These are phyloP conservation scores for Vigna reflexopilosa DNA, from an alignment of 306 rosid species.

Conservation along the genomic window DNA sequence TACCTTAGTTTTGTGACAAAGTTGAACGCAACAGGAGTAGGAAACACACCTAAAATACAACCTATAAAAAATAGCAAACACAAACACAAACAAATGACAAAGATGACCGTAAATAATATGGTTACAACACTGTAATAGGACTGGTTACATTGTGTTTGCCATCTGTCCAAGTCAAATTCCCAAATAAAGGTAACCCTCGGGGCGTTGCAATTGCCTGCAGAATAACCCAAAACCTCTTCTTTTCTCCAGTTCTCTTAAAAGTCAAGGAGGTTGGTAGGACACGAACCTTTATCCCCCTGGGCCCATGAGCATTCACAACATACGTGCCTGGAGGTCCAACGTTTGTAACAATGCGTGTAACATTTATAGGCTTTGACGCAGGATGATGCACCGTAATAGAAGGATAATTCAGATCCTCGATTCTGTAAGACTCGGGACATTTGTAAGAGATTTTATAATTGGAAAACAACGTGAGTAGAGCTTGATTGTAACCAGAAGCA, in stretches of 20 bases:
- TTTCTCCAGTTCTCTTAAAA: slow-evolving; percentile 52
- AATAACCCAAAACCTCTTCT: slow-evolving; percentile 50
- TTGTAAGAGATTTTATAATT: background rate
- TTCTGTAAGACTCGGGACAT: slow-evolving; percentile 47
- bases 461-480: background rate
- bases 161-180: slow-evolving; percentile 53
- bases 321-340: slow-evolving; percentile 66
- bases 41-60: no score
- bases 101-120: background rate
- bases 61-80: no score
- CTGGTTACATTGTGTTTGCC: slow-evolving; percentile 59
- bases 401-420: slow-evolving; percentile 65
- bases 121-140: slow-evolving; percentile 44
- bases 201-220: slow-evolving; percentile 23
- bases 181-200: background rate
- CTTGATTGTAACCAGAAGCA: slow-evolving; percentile 46
- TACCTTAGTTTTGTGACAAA: background rate
- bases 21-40: background rate
- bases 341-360: slow-evolving; percentile 55
- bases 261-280: slow-evolving; percentile 52
- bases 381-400: slow-evolving; percentile 51
- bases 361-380: background rate
- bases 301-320: slow-evolving; percentile 40
- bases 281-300: slow-evolving; percentile 44
- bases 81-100: no score